Conservation (phyloP, 2,329 filamentous ascomycete species). For the Falciphora oryzae region DNA sequence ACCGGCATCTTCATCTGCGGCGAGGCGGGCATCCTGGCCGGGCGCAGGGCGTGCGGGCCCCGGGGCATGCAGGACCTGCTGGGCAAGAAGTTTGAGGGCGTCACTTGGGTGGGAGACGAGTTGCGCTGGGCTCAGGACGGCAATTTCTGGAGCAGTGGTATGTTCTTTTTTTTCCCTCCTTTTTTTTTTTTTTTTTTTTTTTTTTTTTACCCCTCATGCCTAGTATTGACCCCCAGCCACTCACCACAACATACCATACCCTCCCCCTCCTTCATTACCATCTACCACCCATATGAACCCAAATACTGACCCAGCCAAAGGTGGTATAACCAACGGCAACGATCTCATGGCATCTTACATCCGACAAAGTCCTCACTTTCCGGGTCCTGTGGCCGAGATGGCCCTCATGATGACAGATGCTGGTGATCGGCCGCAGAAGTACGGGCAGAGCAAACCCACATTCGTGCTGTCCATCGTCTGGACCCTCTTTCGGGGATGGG, state of each 20-base stretch:
- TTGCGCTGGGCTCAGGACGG: conserved; percentile 46
- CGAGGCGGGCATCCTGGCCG: conserved; percentile 39
- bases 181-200: too few relatives aligned
- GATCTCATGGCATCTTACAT: conserved; percentile 49
- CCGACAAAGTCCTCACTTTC: conserved; percentile 36
- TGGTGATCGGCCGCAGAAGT: conserved; percentile 41
- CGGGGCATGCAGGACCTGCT: conserved; percentile 18
- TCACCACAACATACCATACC: not conserved
- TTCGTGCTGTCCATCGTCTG: conserved; percentile 30
- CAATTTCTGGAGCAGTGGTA: conserved; percentile 50
- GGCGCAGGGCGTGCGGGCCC: conserved; percentile 41
- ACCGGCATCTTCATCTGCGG: conserved; percentile 44
- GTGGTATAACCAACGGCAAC: conserved; percentile 51
- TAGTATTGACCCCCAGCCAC: too few relatives aligned
- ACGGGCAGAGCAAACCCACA: conserved; percentile 29
- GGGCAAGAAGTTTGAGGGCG: conserved; percentile 8
- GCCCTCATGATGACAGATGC: conserved; percentile 39
- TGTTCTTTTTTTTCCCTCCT: conserved; percentile 17
- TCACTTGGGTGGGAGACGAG: conserved; percentile 32
- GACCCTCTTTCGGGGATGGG: conserved; percentile 31
- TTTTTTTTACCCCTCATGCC: too few relatives aligned
- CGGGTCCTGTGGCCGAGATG: conserved; percentile 37
- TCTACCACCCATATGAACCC: too few relatives aligned
- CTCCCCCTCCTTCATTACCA: not conserved
- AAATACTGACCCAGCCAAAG: conserved; percentile 20